Conservation (phyloP, 768 basidiomycete genomes). For the Mycena pura region DNA sequence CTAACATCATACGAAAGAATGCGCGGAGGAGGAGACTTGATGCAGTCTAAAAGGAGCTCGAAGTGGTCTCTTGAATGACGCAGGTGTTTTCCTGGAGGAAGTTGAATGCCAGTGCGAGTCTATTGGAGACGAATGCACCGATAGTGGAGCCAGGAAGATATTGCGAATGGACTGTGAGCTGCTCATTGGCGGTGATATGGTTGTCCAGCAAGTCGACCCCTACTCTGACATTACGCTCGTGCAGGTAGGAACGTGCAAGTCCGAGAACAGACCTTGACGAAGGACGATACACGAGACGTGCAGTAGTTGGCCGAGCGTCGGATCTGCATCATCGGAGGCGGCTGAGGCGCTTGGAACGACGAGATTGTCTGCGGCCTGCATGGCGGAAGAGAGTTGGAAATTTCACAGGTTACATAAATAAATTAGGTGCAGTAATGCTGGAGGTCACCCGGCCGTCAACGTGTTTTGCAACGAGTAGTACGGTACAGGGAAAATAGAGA, state of each 20-base stretch:
- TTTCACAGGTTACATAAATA: constrained; percentile 9
- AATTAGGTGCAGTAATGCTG: constrained; percentile 25
- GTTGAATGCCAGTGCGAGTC: not conserved
- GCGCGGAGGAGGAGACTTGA: constrained; percentile 52
- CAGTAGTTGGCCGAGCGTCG: constrained; percentile 58
- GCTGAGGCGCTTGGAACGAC: constrained; percentile 29
- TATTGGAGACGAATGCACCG: constrained; percentile 49
- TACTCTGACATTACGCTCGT: constrained; percentile 1
- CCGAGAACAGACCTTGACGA: constrained; percentile 57
- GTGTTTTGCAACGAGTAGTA: constrained; percentile 13
- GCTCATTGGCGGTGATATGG: constrained; percentile 68
- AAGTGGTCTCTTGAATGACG: constrained; percentile 89
- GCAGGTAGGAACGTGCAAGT: not conserved
- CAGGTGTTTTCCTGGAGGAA: constrained; percentile 74
- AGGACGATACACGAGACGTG: constrained; percentile 72
- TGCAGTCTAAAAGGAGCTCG: constrained; percentile 64
- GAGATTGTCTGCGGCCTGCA: constrained; percentile 19
- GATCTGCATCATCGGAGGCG: constrained; percentile 27
- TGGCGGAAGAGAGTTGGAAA: constrained; percentile 19
- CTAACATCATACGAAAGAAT: constrained; percentile 79
- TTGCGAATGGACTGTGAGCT: constrained; percentile 71
- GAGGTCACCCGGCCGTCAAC: constrained; percentile 18
- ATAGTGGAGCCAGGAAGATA: constrained; percentile 89
- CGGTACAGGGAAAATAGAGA: constrained; percentile 21
- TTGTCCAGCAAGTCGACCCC: constrained; percentile 69